These are phyloP conservation scores for Fraxinus platypoda DNA, from an alignment of 305 asterid species.

Conservation along the genomic window DNA sequence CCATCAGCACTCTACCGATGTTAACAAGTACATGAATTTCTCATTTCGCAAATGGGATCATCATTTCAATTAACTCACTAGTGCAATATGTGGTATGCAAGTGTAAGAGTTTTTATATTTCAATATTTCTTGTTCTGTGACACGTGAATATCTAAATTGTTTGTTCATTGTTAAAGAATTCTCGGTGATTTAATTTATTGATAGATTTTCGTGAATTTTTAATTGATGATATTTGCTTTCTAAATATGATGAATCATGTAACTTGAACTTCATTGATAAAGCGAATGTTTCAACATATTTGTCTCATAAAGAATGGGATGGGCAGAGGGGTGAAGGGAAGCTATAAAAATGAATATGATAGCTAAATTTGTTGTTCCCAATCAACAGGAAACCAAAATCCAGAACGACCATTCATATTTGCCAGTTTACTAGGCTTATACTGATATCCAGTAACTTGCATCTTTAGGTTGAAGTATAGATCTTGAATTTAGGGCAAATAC, in stretches of 20 bases:
- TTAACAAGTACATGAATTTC: not conserved
- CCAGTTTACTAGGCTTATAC: not conserved
- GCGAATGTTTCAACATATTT: not conserved
- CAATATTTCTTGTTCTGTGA: not conserved
- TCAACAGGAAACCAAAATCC: not conserved
- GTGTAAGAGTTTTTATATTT: not conserved
- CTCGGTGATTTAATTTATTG: not conserved
- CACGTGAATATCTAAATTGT: not conserved
- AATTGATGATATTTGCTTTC: not conserved
- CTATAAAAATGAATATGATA: not conserved
- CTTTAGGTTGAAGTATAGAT: not conserved
- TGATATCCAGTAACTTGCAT: not conserved
- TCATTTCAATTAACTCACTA: not conserved
- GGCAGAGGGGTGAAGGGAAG: not conserved
- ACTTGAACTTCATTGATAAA: not conserved
- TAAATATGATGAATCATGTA: not conserved
- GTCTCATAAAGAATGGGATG: not conserved
- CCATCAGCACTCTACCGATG: not conserved
- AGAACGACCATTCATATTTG: not conserved
- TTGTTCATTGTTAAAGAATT: not conserved
- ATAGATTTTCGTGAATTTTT: not conserved
- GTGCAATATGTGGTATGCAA: not conserved
- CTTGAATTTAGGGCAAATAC: not conserved
- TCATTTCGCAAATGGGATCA: not conserved
- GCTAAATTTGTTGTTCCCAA: not conserved